These are phyloP conservation scores for Sclerotinia sclerotiorum DNA, from an alignment of 2,329 filamentous ascomycete genomes.

Conservation along the genomic window DNA sequence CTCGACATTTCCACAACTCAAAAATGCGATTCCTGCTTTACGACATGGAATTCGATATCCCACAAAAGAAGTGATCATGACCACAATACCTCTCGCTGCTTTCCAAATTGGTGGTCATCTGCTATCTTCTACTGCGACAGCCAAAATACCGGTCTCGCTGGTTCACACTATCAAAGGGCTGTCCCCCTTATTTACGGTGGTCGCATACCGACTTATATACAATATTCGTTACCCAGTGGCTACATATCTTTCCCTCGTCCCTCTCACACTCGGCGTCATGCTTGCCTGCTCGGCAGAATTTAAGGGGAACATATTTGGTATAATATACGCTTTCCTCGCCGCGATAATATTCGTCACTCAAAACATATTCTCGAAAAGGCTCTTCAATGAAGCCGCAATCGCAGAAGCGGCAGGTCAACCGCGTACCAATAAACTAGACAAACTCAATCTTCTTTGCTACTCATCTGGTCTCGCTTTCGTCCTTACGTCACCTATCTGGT, in stretches of 20 bases:
- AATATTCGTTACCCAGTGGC: constrained; percentile 82
- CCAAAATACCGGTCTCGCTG: constrained; percentile 91
- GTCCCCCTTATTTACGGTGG: constrained; percentile 90
- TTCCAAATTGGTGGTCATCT: constrained; percentile 96
- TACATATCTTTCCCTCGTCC: constrained; percentile 87
- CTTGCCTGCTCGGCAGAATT: constrained; percentile 93
- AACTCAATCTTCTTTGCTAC: constrained; percentile 94
- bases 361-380: constrained; percentile 96
- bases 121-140: constrained; percentile 88
- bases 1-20: constrained; percentile 67
- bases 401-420: constrained; percentile 73
- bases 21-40: constrained; percentile 71
- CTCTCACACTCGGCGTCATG: constrained; percentile 91
- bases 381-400: constrained; percentile 91
- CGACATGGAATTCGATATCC: constrained; percentile 81
- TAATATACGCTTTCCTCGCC: constrained; percentile 83
- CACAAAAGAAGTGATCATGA: constrained; percentile 75
- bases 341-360: constrained; percentile 95
- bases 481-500: constrained; percentile 86
- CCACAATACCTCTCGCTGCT: constrained; percentile 84
- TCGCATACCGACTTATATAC: constrained; percentile 88
- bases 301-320: constrained; percentile 84
- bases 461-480: constrained; percentile 92
- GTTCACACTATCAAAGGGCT: constrained; percentile 99
- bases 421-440: constrained; percentile 80